Conservation (phyloP, 306 rosid genomes). For the Abrus pulchellus region DNA sequence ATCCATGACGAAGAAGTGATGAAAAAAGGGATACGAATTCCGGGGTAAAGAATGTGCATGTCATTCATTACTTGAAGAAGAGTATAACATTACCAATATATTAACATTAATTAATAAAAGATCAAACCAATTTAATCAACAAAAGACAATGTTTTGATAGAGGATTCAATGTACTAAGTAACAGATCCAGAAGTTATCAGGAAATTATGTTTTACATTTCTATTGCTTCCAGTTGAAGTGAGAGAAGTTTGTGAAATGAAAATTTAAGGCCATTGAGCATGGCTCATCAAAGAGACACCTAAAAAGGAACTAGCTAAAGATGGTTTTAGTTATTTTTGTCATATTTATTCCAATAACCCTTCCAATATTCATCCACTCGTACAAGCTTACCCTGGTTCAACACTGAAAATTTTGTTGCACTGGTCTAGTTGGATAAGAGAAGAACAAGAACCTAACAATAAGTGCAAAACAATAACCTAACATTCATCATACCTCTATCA, state of each 20-base stretch:
- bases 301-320: not conserved
- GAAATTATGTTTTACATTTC: not conserved
- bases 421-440: conserved; percentile 17
- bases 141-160: not conserved
- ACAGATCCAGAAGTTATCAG: not conserved
- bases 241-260: not conserved
- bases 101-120: not conserved
- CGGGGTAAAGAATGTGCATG: not conserved
- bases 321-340: not conserved
- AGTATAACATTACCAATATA: not conserved
- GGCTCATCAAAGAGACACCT: not conserved
- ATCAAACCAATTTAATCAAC: not conserved
- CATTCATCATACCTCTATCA: conserved; percentile 12
- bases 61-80: not conserved
- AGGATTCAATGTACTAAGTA: not conserved
- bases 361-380: conserved; percentile 11
- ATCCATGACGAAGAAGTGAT: not conserved
- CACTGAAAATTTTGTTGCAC: conserved; percentile 45
- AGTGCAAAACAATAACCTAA: conserved; percentile 1
- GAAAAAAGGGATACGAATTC: not conserved
- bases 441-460: conserved; percentile 33
- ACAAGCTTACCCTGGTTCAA: conserved; percentile 14
- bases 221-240: not conserved
- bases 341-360: conserved; percentile 7
- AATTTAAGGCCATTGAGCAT: not conserved